Base-by-base conservation (phyloP, 2,329 filamentous ascomycete genomes). In the Curvularia sp. region DNA sequence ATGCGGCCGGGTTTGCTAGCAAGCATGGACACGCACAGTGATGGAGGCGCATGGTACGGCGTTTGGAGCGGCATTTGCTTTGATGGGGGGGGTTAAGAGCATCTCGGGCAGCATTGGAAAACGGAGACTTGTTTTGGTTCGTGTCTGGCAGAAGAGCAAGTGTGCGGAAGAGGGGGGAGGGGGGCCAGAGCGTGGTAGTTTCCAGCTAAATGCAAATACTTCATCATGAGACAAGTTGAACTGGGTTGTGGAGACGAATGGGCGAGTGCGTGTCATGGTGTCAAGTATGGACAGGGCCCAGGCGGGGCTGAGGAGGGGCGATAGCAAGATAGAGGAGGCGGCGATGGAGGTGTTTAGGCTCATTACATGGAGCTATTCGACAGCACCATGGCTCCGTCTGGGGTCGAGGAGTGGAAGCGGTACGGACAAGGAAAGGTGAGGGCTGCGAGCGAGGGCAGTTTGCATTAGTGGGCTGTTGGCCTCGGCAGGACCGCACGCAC, bases 51-150 rank as follows among this genome's bases (percentile, higher is more conserved):
- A 65, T 68, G 52, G 51, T 32, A 53, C 52, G 48, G 65, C 67
- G 65, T 68, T 67, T 59, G 60, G 39, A 52, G 63, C 60, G 63
- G 59, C 64, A 60, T 66, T 57, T 57, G 32, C 48, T 18, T 19
- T 21, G 18, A 12, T 43, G 3, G 13, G 15, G 30, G 25, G 52
- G 18, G 41, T n/a, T n/a, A n/a, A n/a, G n/a, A n/a, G n/a, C n/a
- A 15, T 13, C 9, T 42, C 23, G 55, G 45, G 43, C 28, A 51
- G 48, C 28, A 55, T 55, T 48, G 28, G 53, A 8, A 42, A 21
- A 41, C 21, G 25, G 42, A 9, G 10, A 19, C 39, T 45, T 51
- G 49, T 45, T 38, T 47, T 46, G 43, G 48, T 25, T 43, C 34
- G 30, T n/a, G n/a, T n/a, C n/a, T n/a, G n/a, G n/a, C n/a, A n/a